Percentiles rank a stretch among this genome's conserved stretches.
These are phyloP conservation scores for Phalaenopsis hybrid DNA, from an alignment of 116 monocot genomes.

Conservation along the genomic window DNA sequence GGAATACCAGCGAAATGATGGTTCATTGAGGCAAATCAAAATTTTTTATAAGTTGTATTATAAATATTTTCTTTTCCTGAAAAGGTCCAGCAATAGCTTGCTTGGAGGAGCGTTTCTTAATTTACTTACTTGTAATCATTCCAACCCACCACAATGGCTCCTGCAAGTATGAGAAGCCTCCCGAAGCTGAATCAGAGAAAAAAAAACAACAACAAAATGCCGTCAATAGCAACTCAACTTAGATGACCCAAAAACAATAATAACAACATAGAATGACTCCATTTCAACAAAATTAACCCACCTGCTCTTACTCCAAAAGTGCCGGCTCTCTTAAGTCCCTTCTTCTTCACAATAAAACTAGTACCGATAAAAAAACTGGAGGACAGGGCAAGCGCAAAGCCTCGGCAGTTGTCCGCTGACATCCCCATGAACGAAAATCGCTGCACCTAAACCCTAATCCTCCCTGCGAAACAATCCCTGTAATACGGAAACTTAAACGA, in stretches of 20 bases:
- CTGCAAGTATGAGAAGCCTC: constrained; percentile 69
- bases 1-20: too few species aligned
- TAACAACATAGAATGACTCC: neutral
- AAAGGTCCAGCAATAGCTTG: too few species aligned
- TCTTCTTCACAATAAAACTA: constrained; percentile 80
- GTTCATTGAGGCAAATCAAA: too few species aligned
- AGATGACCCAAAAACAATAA: neutral
- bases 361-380: constrained; percentile 66
- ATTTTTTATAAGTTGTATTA: too few species aligned
- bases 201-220: neutral
- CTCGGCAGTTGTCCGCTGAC: constrained; percentile 39
- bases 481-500: neutral
- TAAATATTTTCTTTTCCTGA: too few species aligned
- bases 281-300: constrained; percentile 3
- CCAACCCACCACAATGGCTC: constrained; percentile 85
- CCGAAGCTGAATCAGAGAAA: constrained; percentile 42
- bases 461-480: neutral
- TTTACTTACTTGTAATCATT: constrained; percentile 77
- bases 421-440: constrained; percentile 21
- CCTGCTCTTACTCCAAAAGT: constrained; percentile 60
- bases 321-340: constrained; percentile 63
- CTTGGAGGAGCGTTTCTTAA: neutral
- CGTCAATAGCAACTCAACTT: neutral
- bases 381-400: constrained; percentile 35
- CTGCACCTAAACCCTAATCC: neutral